Percentiles rank a stretch among this genome's conserved stretches.
phyloP scores from a whole-genome alignment of 2,329 filamentous ascomycete species.

The Sclerotinia glacialis region DNA sequence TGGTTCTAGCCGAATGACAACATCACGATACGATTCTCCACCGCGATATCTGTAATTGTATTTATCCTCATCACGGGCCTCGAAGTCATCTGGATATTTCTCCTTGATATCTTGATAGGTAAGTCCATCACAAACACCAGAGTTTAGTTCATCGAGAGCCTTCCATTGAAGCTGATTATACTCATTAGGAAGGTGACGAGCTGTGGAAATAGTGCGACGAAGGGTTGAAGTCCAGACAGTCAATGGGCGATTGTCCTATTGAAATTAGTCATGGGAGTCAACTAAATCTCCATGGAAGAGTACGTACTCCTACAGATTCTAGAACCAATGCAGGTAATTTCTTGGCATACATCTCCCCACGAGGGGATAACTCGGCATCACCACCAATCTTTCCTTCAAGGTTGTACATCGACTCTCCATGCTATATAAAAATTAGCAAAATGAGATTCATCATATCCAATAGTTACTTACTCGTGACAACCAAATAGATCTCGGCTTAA shows the following conservation, averaged over 20 bases:
- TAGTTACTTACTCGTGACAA: slow-evolving; percentile 70
- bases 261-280: slow-evolving; percentile 22
- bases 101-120: slow-evolving; percentile 87
- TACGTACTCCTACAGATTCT: slow-evolving; percentile 77
- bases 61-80: slow-evolving; percentile 94
- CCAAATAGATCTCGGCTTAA: slow-evolving; percentile 95
- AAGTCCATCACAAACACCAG: slow-evolving; percentile 91
- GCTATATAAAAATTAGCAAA: slow-evolving; percentile 49
- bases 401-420: slow-evolving; percentile 94
- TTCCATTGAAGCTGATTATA: slow-evolving; percentile 99
- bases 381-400: slow-evolving; percentile 88
- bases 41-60: slow-evolving; percentile 99
- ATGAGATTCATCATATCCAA: not conserved
- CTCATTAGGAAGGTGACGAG: slow-evolving; percentile 72
- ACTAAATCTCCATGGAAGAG: slow-evolving; percentile 22
- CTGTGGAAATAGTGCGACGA: slow-evolving; percentile 86
- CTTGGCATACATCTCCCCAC: slow-evolving; percentile 82
- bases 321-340: slow-evolving; percentile 81
- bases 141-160: slow-evolving; percentile 93
- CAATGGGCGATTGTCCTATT: slow-evolving; percentile 55
- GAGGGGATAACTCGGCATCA: slow-evolving; percentile 79
- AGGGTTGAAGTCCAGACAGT: slow-evolving; percentile 75
- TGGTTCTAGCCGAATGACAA: slow-evolving; percentile 94
- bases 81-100: slow-evolving; percentile 89
- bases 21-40: slow-evolving; percentile 92